Evolutionary conservation across 345 rosid genomes (phyloP).

Genomic region (Citrus maxima): DNA sequence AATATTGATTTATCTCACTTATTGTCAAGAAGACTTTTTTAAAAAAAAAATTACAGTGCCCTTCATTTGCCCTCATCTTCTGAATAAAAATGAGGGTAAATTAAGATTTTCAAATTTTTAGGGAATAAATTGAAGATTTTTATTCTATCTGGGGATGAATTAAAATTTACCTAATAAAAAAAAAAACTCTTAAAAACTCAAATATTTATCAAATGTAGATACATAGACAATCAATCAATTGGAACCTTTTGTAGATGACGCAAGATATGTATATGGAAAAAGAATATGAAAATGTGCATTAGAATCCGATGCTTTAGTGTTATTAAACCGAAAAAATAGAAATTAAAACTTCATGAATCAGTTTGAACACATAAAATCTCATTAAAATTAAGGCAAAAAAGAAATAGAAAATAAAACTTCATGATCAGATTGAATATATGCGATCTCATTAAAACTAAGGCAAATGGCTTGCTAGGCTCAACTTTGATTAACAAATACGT

Average conservation of each 20-base stretch:
- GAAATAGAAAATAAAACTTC: background rate
- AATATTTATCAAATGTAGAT: background rate
- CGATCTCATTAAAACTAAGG: background rate
- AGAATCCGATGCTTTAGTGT: background rate
- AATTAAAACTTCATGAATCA: background rate
- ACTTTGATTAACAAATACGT: too few species aligned
- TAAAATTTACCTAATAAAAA: too few species aligned
- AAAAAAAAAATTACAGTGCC: too few species aligned
- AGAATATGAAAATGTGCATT: background rate
- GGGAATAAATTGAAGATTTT: fast-evolving
- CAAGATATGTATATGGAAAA: too few species aligned
- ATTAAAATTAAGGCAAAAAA: background rate
- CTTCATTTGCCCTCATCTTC: too few species aligned
- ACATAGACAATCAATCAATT: background rate
- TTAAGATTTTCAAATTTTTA: too few species aligned
- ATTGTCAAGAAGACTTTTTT: fast-evolving
- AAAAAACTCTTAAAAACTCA: background rate
- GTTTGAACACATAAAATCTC: background rate
- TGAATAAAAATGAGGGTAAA: too few species aligned
- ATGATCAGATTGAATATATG: background rate
- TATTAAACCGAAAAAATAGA: background rate
- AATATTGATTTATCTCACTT: too few species aligned
- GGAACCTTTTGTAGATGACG: background rate
- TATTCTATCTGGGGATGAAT: too few species aligned
- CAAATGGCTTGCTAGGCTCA: background rate